Conservation (phyloP, 1,284 basidiomycete species). For the Moesziomyces globuligerus region DNA sequence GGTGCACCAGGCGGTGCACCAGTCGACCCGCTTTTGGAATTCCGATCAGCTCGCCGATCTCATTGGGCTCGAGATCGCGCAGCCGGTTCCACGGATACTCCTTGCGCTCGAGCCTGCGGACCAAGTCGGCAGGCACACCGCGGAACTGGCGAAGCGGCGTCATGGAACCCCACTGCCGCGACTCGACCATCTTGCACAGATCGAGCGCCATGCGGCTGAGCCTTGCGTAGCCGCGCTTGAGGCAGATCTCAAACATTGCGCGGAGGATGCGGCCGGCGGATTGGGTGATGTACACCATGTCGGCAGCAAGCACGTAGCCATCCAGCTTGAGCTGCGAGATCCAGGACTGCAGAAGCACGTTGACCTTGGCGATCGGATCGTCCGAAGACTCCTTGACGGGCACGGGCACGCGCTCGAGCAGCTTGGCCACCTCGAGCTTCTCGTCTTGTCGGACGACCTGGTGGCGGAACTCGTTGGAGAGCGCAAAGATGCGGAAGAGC, state of each 20-base stretch:
- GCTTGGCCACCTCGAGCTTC: slow-evolving; percentile 81
- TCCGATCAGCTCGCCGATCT: slow-evolving; percentile 86
- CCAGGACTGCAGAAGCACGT: slow-evolving; percentile 93
- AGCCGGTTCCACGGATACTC: slow-evolving; percentile 73
- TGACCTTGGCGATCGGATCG: slow-evolving; percentile 96
- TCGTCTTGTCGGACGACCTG: slow-evolving; percentile 75
- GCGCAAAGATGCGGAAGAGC: slow-evolving; percentile 93
- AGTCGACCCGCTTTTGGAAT: slow-evolving; percentile 86
- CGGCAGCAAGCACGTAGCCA: slow-evolving; percentile 94
- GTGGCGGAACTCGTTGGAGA: slow-evolving; percentile 96
- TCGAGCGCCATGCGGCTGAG: slow-evolving; percentile 90
- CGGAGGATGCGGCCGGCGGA: slow-evolving; percentile 79
- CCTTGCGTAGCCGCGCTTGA: slow-evolving; percentile 97
- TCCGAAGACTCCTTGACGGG: slow-evolving; percentile 97
- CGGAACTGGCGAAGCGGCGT: slow-evolving; percentile 95
- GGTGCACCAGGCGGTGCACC: slow-evolving; percentile 93
- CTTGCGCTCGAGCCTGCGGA: slow-evolving; percentile 93
- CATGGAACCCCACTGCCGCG: slow-evolving; percentile 93
- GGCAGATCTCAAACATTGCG: slow-evolving; percentile 97
- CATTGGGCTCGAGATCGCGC: slow-evolving; percentile 65
- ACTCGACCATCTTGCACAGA: slow-evolving; percentile 90
- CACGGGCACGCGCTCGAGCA: slow-evolving; percentile 94
- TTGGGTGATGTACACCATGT: slow-evolving; percentile 87
- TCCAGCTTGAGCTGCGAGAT: slow-evolving; percentile 94
- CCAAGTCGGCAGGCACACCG: slow-evolving; percentile 83